Evolutionary conservation across 371 early-diverging fungal genomes (phyloP).

Genomic region (Syncephalis fuscata): DNA sequence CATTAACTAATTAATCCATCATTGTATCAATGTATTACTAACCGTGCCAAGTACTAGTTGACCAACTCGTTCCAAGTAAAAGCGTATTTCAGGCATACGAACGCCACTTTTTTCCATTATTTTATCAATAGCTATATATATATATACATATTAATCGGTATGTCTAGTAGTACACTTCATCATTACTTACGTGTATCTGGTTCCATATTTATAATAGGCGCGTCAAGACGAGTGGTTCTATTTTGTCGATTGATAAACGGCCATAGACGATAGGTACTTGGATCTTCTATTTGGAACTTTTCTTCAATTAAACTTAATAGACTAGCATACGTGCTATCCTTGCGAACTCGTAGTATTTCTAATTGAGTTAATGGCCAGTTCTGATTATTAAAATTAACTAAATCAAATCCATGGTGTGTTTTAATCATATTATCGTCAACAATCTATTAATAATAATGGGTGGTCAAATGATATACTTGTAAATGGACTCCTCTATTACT

Average conservation of each 20-base stretch:
- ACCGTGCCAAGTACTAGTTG: slow-evolving; percentile 3
- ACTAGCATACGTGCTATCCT: too few relatives aligned
- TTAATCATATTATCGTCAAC: slow-evolving; percentile 41
- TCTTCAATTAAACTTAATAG: too few relatives aligned
- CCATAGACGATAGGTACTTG: slow-evolving; percentile 57
- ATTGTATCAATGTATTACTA: slow-evolving; percentile 1
- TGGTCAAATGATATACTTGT: not conserved
- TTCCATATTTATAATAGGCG: slow-evolving; percentile 24
- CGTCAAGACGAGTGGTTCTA: slow-evolving; percentile 68
- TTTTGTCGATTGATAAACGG: slow-evolving; percentile 61
- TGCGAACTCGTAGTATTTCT: too few relatives aligned
- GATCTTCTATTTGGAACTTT: too few relatives aligned
- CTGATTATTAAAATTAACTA: slow-evolving; percentile 48
- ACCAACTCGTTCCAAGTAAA: slow-evolving; percentile 33
- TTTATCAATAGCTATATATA: slow-evolving; percentile 12
- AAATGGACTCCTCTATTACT: not conserved
- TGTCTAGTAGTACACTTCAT: not conserved
- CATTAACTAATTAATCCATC: not conserved
- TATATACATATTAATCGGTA: too few relatives aligned
- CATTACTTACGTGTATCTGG: slow-evolving; percentile 25
- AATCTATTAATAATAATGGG: slow-evolving; percentile 14
- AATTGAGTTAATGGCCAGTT: too few relatives aligned
- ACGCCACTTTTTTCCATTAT: slow-evolving; percentile 21
- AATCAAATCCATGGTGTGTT: slow-evolving; percentile 64
- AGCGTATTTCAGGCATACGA: slow-evolving; percentile 23